Base-by-base conservation (phyloP, 1,284 basidiomycete species). In the Trametes pubescens region DNA sequence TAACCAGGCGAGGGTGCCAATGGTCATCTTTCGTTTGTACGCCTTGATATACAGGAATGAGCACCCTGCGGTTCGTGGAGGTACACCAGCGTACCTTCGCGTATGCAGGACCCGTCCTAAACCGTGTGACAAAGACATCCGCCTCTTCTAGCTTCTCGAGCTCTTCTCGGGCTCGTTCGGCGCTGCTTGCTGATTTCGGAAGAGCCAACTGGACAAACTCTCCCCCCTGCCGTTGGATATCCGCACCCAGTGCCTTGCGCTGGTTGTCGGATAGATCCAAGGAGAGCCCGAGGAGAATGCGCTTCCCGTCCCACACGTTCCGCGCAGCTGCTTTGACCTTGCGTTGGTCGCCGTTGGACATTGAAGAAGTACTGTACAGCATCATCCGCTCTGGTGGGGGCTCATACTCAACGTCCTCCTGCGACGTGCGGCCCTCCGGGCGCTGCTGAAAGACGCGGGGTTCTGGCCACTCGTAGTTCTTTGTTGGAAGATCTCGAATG, bases 1-100 rank as follows among this genome's bases (percentile, higher is more conserved):
- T 9, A 96, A 72, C 94, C 95, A 97, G 0, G 86, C 80, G 1
- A 95, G 79, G 0, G 89, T 93, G 4, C 90, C 95, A 22, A 96
- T 86, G 3, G 87, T 86, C 74, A 91, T 90, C 29, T 78, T 72
- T 21, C 74, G 71, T 37, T 81, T 80, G 34, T 86, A 81, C 21
- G 91, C 91, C 87, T 92, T n/a, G 4, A 10, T 32, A 21, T n/a
- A 9, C 10, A 34, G 7, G 22, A 11, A 32, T 51, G 22, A 51
- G 49, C 32, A n/a, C 10, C 29, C 13, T 48, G 24, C 11, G 24
- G 13, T 35, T 8, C 32, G 14, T 21, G 7, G 70, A 44, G 48
- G 57, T n/a, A 51, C 24, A 14, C 3, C 22, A 4, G 69, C 76
- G n/a, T 66, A 88, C 89, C 78, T 84, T 82, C 62, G 88, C 85